These are phyloP conservation scores for Digitaria exilis DNA, from an alignment of 202 grass and related monocot species.

Conservation along the genomic window DNA sequence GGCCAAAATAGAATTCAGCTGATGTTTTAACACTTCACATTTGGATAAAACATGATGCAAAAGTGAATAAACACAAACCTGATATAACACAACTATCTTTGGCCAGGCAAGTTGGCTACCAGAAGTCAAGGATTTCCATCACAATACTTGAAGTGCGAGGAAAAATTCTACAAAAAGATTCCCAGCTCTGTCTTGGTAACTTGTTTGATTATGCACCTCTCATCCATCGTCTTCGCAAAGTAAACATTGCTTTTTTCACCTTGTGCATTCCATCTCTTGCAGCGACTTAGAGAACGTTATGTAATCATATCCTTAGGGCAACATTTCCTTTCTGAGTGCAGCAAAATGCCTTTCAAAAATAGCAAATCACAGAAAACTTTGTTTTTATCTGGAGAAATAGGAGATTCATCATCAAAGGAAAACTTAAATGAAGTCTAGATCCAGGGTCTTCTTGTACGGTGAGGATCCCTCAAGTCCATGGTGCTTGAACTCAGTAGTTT, in stretches of 20 bases:
- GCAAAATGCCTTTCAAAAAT: conserved; percentile 90
- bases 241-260: conserved; percentile 99
- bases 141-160: conserved; percentile 82
- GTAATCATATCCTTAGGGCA: conserved; percentile 92
- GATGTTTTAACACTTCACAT: conserved; percentile 14
- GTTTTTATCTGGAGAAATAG: conserved; percentile 69
- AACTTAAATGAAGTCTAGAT: conserved; percentile 68
- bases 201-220: conserved; percentile 98
- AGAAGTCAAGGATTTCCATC: conserved; percentile 70
- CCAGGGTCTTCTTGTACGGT: conserved; percentile 44
- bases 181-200: conserved; percentile 85
- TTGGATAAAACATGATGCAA: conserved; percentile 17
- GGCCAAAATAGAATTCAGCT: conserved; percentile 34
- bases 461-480: conserved; percentile 49
- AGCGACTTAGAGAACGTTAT: conserved; percentile 89
- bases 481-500: conserved; percentile 25
- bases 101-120: conserved; percentile 87
- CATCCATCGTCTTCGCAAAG: conserved; percentile 93
- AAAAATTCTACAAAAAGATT: conserved; percentile 94
- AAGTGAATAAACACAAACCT: conserved; percentile 60
- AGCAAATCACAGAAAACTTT: conserved; percentile 88
- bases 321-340: conserved; percentile 71
- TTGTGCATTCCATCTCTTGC: conserved; percentile 91
- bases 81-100: conserved; percentile 93
- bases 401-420: conserved; percentile 80